Conservation (phyloP, 202 grass and related monocot genomes). For the Brachypodium distachyon region DNA sequence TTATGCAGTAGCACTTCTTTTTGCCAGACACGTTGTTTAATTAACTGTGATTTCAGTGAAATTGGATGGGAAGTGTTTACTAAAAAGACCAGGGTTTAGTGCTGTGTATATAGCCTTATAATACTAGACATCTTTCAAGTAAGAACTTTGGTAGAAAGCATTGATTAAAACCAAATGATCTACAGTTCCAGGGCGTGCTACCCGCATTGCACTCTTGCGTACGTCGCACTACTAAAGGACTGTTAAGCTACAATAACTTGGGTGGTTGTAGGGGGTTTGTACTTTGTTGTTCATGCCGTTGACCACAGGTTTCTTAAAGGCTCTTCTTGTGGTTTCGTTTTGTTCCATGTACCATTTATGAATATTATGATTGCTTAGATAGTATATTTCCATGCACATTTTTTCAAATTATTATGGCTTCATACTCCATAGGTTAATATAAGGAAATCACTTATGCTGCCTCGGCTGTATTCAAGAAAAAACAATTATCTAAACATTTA, state of each 20-base stretch:
- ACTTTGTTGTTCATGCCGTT: too few relatives aligned
- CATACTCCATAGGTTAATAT: not conserved
- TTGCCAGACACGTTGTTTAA: too few relatives aligned
- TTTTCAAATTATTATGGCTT: not conserved
- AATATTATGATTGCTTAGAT: constrained; percentile 4
- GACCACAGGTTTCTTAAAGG: not conserved
- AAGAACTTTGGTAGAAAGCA: not conserved
- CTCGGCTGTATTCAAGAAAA: not conserved
- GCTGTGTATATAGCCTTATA: not conserved
- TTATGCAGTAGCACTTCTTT: too few relatives aligned
- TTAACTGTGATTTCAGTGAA: not conserved
- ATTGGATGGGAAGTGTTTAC: not conserved
- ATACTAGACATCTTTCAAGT: not conserved
- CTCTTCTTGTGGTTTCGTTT: not conserved
- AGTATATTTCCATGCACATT: not conserved
- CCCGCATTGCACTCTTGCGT: too few relatives aligned
- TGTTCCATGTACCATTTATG: not conserved
- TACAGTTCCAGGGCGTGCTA: too few relatives aligned
- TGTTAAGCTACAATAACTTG: too few relatives aligned
- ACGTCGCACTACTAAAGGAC: too few relatives aligned
- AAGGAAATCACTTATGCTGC: not conserved
- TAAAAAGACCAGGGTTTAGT: not conserved
- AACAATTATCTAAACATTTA: not conserved
- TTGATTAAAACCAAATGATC: not conserved
- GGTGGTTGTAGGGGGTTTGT: too few relatives aligned